phyloP scores from a whole-genome alignment of 1,139 yeast genomes.

The Kazachstania sp. region DNA sequence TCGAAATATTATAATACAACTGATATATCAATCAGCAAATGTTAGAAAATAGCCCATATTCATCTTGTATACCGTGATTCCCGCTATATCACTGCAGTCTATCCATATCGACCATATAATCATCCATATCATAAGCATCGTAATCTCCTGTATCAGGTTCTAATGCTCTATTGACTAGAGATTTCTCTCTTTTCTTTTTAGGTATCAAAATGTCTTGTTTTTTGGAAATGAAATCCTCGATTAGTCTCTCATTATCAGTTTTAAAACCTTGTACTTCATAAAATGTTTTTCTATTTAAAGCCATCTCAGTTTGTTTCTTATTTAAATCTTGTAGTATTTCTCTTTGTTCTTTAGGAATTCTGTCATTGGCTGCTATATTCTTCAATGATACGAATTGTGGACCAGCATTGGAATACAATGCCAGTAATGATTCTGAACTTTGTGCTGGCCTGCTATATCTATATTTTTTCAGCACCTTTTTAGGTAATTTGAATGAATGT shows the following conservation, averaged over 20 bases:
- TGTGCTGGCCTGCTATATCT: slow-evolving; percentile 3
- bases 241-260: not conserved
- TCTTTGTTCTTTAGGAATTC: slow-evolving; percentile 16
- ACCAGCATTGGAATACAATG: slow-evolving; percentile 4
- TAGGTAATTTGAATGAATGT: slow-evolving; percentile 20
- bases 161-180: not conserved
- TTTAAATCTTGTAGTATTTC: slow-evolving; percentile 11
- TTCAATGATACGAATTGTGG: slow-evolving; percentile 15
- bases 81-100: not conserved
- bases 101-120: not conserved
- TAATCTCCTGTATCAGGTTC: not conserved
- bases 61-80: not conserved
- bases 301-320: slow-evolving; percentile 13
- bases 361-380: slow-evolving; percentile 15
- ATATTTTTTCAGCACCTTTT: slow-evolving; percentile 17
- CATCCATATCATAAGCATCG: slow-evolving; percentile 2
- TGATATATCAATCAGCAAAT: not conserved
- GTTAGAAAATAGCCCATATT: not conserved
- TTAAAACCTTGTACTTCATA: slow-evolving; percentile 11
- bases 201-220: not conserved
- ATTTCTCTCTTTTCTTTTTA: not conserved
- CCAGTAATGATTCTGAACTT: not conserved
- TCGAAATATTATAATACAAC: not conserved
- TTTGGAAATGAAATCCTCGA: not conserved
- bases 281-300: slow-evolving; percentile 21